phyloP scores from a whole-genome alignment of 2,329 filamentous ascomycete genomes.

The Alternaria sp. region DNA sequence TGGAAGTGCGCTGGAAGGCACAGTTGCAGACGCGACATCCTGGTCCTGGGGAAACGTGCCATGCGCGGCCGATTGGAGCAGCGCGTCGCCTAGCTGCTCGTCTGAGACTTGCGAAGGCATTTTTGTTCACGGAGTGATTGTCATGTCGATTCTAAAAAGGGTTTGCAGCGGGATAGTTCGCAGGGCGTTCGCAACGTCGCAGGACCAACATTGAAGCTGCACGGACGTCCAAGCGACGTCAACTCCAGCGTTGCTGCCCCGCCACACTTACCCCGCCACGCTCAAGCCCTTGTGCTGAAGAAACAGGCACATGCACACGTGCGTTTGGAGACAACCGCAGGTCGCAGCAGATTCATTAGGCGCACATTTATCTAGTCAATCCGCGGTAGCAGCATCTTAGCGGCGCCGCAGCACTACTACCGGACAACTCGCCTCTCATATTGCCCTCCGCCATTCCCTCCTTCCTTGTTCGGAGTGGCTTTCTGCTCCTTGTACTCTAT shows the following conservation, averaged over 20 bases:
- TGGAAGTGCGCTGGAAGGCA: constrained; percentile 57
- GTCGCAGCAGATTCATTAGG: background rate
- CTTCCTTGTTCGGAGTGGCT: background rate
- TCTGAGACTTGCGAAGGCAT: constrained; percentile 41
- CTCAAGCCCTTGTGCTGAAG: background rate
- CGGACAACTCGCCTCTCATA: background rate
- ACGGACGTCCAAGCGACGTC: constrained; percentile 15
- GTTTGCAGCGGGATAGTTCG: background rate
- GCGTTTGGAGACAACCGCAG: background rate
- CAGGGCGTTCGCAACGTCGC: constrained; percentile 2
- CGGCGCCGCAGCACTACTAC: background rate
- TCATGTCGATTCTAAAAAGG: constrained; percentile 22
- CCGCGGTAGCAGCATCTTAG: background rate
- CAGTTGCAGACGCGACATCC: constrained; percentile 59
- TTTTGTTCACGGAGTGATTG: constrained; percentile 9
- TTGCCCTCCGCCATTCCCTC: background rate
- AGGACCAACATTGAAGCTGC: constrained; percentile 5
- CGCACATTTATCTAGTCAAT: background rate
- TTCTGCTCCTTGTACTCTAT: background rate
- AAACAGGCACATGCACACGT: background rate
- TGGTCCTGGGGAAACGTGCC: constrained; percentile 64
- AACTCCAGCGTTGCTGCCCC: constrained; percentile 16
- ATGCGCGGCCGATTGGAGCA: constrained; percentile 68
- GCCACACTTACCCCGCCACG: constrained; percentile 29
- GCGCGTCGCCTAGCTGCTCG: constrained; percentile 60